These are phyloP conservation scores for Silene noctiflora DNA, from an alignment of 179 eudicot genomes.

Conservation along the genomic window DNA sequence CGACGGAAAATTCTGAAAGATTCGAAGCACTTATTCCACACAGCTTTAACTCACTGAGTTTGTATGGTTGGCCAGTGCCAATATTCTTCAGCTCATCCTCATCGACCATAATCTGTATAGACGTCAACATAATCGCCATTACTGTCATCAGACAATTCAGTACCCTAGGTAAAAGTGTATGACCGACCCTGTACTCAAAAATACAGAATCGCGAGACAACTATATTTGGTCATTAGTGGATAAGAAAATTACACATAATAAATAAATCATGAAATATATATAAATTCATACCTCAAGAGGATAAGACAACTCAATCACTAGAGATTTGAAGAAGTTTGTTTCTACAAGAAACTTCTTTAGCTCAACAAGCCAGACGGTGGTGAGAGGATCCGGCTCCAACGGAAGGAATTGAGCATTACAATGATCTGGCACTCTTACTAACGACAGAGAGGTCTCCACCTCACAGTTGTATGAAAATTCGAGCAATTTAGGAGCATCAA, in stretches of 20 bases:
- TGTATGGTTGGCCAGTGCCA: not conserved
- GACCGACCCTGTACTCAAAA: no score
- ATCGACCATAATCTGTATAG: not conserved
- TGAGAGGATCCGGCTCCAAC: not conserved
- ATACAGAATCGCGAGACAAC: not conserved
- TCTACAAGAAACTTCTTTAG: slow-evolving; percentile 2
- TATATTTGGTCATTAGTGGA: no score
- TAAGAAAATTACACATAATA: not conserved
- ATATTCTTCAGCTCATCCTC: not conserved
- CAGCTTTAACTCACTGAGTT: not conserved
- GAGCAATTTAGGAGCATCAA: slow-evolving; percentile 8
- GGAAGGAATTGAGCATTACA: slow-evolving; percentile 1
- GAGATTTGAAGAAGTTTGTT: not conserved
- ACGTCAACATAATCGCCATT: not conserved
- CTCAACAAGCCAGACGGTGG: not conserved
- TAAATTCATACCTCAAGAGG: not conserved
- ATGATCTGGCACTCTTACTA: not conserved
- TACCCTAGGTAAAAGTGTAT: no score
- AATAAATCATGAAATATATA: not conserved
- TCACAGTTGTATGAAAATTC: not conserved
- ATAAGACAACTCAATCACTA: not conserved
- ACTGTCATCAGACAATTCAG: no score
- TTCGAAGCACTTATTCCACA: not conserved
- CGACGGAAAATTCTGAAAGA: not conserved
- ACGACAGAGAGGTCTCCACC: not conserved